Conservation (phyloP, 164 flowering plant genomes). For the Sextonia rubra region DNA sequence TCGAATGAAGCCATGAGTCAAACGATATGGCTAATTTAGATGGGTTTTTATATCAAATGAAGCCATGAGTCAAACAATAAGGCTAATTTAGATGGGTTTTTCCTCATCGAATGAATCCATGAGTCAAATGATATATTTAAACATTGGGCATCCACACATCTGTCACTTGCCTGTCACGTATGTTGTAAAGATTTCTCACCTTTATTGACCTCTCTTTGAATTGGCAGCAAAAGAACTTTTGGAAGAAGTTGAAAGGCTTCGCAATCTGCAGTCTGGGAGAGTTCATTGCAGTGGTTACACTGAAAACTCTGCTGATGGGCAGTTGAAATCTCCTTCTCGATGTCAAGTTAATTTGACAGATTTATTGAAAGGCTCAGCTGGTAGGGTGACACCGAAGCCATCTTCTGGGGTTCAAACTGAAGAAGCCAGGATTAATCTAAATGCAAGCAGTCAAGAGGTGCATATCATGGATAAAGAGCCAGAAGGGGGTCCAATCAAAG, state of each 20-base stretch:
- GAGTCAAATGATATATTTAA: neutral
- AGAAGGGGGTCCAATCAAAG: conserved; percentile 13
- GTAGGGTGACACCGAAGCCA: conserved; percentile 17
- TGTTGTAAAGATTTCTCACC: neutral
- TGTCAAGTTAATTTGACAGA: conserved; percentile 20
- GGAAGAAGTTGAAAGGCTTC: conserved; percentile 57
- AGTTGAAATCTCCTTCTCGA: conserved; percentile 19
- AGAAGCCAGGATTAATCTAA: conserved; percentile 15
- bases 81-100: neutral
- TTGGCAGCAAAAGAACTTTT: conserved; percentile 55
- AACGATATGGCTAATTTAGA: neutral
- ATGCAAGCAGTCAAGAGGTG: conserved; percentile 12
- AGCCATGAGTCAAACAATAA: neutral
- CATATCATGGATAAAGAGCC: conserved; percentile 10
- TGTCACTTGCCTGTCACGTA: neutral
- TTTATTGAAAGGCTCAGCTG: conserved; percentile 10
- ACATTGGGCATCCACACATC: neutral
- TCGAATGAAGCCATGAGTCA: neutral
- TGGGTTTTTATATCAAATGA: neutral
- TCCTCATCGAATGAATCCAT: neutral
- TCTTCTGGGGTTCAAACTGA: conserved; percentile 13
- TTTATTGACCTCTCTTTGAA: neutral
- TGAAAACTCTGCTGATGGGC: conserved; percentile 18
- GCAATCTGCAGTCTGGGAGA: conserved; percentile 33
- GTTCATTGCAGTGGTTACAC: conserved; percentile 13